phyloP scores from a whole-genome alignment of 805 yeast species.

The Dipodascopsis uninucleata region DNA sequence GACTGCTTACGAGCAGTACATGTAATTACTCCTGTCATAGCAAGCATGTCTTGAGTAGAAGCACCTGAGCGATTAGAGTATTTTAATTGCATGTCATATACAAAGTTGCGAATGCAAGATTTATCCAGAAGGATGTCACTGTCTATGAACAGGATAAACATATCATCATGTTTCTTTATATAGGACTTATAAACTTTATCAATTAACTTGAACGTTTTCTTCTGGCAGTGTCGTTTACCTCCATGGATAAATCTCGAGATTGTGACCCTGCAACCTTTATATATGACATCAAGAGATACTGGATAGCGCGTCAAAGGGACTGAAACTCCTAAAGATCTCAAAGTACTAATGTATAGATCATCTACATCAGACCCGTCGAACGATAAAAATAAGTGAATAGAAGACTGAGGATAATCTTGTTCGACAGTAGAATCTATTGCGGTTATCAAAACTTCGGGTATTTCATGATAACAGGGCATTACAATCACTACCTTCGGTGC shows the following conservation, averaged over 20 bases:
- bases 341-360: conserved; percentile 19
- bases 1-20: conserved; percentile 21
- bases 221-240: conserved; percentile 26
- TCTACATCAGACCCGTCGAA: conserved; percentile 25
- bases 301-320: conserved; percentile 17
- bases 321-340: conserved; percentile 15
- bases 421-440: conserved; percentile 24
- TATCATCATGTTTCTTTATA: conserved; percentile 12
- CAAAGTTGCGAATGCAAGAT: conserved; percentile 16
- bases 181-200: conserved; percentile 17
- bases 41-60: conserved; percentile 15
- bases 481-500: conserved; percentile 26
- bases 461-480: conserved; percentile 25
- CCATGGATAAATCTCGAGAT: conserved; percentile 25
- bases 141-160: conserved; percentile 23
- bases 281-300: conserved; percentile 14
- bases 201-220: conserved; percentile 17
- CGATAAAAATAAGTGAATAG: conserved; percentile 22
- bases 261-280: conserved; percentile 19
- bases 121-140: conserved; percentile 24
- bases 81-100: conserved; percentile 21
- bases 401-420: conserved; percentile 16
- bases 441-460: conserved; percentile 18
- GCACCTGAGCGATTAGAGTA: neutral
- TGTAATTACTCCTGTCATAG: conserved; percentile 26